Evolutionary conservation across 345 rosid species (phyloP).

Genomic region (Psidium guajava): DNA sequence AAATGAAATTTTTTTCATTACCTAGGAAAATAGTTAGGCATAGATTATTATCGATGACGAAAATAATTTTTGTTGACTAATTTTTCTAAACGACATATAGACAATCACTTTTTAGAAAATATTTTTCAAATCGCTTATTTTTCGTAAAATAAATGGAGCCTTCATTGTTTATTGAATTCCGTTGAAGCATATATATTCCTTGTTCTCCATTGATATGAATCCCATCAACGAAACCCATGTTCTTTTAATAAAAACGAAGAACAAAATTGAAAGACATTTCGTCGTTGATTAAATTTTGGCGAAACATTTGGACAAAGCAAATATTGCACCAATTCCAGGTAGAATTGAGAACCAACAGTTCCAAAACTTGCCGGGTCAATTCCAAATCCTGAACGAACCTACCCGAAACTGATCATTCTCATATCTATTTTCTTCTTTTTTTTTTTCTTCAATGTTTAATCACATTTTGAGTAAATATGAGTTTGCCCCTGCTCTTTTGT

Average conservation of each 20-base stretch:
- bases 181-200: not conserved
- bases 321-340: not conserved
- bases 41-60: no score
- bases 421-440: not conserved
- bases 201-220: not conserved
- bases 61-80: no score
- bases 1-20: no score
- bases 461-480: not conserved
- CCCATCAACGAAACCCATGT: not conserved
- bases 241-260: not conserved
- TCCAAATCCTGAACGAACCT: not conserved
- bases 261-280: not conserved
- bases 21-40: no score
- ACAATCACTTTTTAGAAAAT: no score
- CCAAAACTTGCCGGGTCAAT: not conserved
- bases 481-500: not conserved
- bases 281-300: not conserved
- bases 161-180: not conserved
- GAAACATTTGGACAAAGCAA: not conserved
- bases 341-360: not conserved
- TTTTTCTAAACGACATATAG: no score
- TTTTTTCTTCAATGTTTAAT: not conserved
- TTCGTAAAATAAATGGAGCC: no score
- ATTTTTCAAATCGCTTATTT: no score
- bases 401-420: not conserved